These are phyloP conservation scores for Spongiforma sp. DNA, from an alignment of 1,284 basidiomycete species.

Conservation along the genomic window DNA sequence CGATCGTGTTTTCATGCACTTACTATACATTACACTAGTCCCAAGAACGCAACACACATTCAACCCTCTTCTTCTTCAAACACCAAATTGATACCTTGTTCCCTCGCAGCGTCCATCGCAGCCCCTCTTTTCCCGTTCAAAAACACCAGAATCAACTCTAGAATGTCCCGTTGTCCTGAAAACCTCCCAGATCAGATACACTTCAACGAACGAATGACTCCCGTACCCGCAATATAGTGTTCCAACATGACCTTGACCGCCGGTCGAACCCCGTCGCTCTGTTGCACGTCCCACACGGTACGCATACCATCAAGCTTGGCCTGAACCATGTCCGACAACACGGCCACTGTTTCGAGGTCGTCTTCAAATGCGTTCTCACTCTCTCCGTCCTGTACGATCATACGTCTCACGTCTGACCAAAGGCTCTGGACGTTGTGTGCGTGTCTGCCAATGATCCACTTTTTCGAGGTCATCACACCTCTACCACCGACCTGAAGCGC, in stretches of 20 bases:
- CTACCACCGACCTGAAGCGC: slow-evolving; percentile 78
- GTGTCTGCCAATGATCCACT: slow-evolving; percentile 67
- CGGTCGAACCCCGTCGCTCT: slow-evolving; percentile 43
- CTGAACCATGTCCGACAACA: slow-evolving; percentile 68
- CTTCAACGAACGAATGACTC: not conserved
- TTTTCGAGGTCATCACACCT: slow-evolving; percentile 44
- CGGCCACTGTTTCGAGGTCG: slow-evolving; percentile 66
- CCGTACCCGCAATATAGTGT: slow-evolving; percentile 64
- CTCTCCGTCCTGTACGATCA: slow-evolving; percentile 44
- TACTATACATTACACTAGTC: no score
- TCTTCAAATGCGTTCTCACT: slow-evolving; percentile 53
- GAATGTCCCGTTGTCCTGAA: slow-evolving; percentile 50
- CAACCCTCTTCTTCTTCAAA: slow-evolving; percentile 49
- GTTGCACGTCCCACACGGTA: slow-evolving; percentile 21
- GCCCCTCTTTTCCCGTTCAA: slow-evolving; percentile 48
- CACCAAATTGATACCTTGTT: slow-evolving; percentile 56
- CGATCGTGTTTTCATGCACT: no score
- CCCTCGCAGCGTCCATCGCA: slow-evolving; percentile 52
- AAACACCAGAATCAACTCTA: slow-evolving; percentile 48
- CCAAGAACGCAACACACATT: no score
- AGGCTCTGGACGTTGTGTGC: slow-evolving; percentile 61
- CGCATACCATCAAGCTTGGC: slow-evolving; percentile 61
- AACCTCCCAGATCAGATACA: not conserved
- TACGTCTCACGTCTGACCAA: slow-evolving; percentile 59
- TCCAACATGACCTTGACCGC: slow-evolving; percentile 60